phyloP scores from a whole-genome alignment of 192 early-diverging fungal species.

The Dimargaris verticillata region DNA sequence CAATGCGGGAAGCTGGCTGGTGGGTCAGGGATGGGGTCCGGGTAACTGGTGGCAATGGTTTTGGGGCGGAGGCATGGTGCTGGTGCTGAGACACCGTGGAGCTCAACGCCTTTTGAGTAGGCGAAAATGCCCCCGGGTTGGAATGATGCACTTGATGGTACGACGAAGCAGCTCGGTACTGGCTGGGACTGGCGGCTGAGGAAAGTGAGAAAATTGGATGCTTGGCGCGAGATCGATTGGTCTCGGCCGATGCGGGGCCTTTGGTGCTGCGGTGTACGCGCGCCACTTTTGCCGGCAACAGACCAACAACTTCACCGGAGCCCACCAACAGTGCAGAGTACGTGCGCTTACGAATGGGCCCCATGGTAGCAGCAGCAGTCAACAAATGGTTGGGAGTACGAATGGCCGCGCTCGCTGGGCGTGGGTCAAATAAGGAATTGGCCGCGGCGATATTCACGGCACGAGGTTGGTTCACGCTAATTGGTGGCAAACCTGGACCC shows the following conservation, averaged over 20 bases:
- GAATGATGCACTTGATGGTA: not conserved
- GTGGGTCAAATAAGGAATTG: not conserved
- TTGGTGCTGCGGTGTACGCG: not conserved
- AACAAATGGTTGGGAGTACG: not conserved
- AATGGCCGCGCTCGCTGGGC: not conserved
- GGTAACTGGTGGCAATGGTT: no score
- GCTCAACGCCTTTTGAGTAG: not conserved
- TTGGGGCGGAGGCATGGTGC: not conserved
- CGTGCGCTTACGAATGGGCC: constrained; percentile 4
- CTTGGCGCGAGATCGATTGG: not conserved
- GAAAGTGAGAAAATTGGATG: not conserved
- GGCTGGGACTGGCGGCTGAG: not conserved
- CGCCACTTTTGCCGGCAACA: constrained; percentile 3
- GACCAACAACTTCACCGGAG: not conserved
- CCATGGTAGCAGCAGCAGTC: not conserved
- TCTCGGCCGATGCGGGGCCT: not conserved
- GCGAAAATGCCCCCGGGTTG: not conserved
- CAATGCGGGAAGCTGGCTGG: no score
- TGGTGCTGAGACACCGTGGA: not conserved
- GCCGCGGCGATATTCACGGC: not conserved
- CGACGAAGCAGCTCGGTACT: not conserved
- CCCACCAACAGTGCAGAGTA: not conserved
- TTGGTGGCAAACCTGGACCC: not conserved
- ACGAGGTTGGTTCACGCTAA: not conserved
- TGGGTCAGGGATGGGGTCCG: no score